Percentiles rank a stretch among this genome's conserved stretches.
Evolutionary conservation across 139 green algal genomes (phyloP).

Genomic region (Chlorella sp.): DNA sequence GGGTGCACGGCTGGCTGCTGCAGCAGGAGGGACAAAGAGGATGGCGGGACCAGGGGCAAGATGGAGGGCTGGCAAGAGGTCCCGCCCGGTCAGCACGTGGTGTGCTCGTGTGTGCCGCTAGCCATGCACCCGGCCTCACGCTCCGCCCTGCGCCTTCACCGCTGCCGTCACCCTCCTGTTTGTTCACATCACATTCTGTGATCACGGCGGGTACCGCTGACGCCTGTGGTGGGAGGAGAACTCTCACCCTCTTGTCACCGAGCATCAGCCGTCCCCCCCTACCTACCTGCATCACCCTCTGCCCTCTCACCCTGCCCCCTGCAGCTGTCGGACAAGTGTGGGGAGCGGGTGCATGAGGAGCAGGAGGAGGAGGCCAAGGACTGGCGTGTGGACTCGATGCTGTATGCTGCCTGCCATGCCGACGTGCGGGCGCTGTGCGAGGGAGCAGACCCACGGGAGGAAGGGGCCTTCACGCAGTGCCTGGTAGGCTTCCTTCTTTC

Average conservation of each 20-base stretch:
- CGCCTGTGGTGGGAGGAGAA: too few species aligned
- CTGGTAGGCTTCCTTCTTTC: constrained; percentile 53
- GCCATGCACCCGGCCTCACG: too few species aligned
- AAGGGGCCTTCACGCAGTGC: constrained; percentile 73
- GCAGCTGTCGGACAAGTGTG: constrained; percentile 23
- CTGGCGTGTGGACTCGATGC: constrained; percentile 70
- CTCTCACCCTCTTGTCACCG: too few species aligned
- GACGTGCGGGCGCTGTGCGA: constrained; percentile 44
- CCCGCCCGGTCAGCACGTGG: too few species aligned
- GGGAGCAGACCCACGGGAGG: constrained; percentile 56
- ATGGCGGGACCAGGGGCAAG: too few species aligned
- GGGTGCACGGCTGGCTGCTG: neutral
- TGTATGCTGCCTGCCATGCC: constrained; percentile 61
- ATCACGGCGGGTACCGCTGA: too few species aligned
- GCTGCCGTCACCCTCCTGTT: neutral
- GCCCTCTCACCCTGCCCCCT: neutral
- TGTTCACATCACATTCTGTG: too few species aligned
- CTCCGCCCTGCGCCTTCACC: too few species aligned
- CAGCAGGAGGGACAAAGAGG: neutral
- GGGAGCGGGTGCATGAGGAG: constrained; percentile 1
- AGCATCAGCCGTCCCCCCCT: too few species aligned
- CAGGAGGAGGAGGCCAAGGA: constrained; percentile 62
- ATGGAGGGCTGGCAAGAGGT: too few species aligned
- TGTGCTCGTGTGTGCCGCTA: too few species aligned
- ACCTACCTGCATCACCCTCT: neutral